These are phyloP conservation scores for Pythium myriotylum DNA, from an alignment of 352 stramenopile genomes.

Conservation along the genomic window DNA sequence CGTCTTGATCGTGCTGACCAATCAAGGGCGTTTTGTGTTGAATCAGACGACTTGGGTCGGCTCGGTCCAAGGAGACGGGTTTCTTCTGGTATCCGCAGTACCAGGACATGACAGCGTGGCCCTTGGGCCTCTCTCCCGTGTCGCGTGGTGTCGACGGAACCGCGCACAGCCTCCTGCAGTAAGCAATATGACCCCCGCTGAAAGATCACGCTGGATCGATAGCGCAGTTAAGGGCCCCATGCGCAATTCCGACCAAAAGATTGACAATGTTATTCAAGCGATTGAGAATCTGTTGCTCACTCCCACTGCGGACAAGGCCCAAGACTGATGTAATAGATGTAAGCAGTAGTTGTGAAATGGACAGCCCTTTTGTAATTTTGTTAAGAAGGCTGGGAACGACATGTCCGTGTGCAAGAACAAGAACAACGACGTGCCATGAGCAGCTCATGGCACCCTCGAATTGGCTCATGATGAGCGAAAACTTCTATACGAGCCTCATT, in stretches of 20 bases:
- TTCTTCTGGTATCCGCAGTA: not conserved
- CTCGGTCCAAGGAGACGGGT: not conserved
- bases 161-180: conserved; percentile 4
- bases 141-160: conserved; percentile 5
- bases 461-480: no score
- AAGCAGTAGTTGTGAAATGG: no score
- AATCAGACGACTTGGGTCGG: not conserved
- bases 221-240: not conserved
- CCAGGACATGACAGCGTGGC: not conserved
- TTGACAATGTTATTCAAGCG: not conserved
- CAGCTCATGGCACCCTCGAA: no score
- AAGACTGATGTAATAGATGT: no score
- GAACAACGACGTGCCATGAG: no score
- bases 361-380: no score
- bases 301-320: not conserved
- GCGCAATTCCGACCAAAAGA: not conserved
- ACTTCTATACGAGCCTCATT: no score
- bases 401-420: no score
- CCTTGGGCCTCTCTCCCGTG: not conserved
- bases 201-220: conserved; percentile 1
- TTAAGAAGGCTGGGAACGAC: no score
- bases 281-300: conserved; percentile 1
- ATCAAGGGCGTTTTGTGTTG: not conserved
- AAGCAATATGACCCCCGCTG: not conserved
- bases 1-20: conserved; percentile 1